Evolutionary conservation across 2,329 filamentous ascomycete species (phyloP).

Genomic region (Kalmusia sp.): DNA sequence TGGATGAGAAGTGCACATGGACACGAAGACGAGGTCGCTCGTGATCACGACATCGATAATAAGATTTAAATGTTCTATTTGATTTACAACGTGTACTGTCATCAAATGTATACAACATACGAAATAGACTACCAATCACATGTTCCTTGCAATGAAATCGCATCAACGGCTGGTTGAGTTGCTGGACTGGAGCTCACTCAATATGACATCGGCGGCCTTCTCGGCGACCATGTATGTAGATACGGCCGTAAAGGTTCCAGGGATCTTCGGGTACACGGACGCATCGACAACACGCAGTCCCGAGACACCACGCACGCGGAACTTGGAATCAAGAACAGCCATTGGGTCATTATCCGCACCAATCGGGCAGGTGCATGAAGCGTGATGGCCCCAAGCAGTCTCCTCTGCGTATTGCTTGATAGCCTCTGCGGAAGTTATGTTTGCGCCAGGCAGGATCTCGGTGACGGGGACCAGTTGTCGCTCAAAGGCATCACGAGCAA

Average conservation of each 20-base stretch:
- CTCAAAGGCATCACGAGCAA: slow-evolving; percentile 55
- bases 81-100: too few relatives aligned
- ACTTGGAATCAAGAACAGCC: slow-evolving; percentile 62
- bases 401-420: slow-evolving; percentile 39
- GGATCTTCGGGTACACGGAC: slow-evolving; percentile 42
- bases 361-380: slow-evolving; percentile 65
- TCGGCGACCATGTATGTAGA: slow-evolving; percentile 65
- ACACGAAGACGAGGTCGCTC: too few relatives aligned
- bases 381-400: slow-evolving; percentile 59
- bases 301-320: slow-evolving; percentile 59
- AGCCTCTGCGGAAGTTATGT: slow-evolving; percentile 47
- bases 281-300: slow-evolving; percentile 58
- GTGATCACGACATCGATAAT: too few relatives aligned
- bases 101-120: neutral
- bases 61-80: too few relatives aligned
- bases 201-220: slow-evolving; percentile 69
- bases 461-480: slow-evolving; percentile 43
- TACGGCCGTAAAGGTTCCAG: slow-evolving; percentile 61
- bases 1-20: too few relatives aligned
- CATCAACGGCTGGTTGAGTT: neutral
- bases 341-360: slow-evolving; percentile 55
- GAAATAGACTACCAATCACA: too few relatives aligned
- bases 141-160: too few relatives aligned
- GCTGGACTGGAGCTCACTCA: slow-evolving; percentile 19
- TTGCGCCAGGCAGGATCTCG: slow-evolving; percentile 58